Conservation (phyloP, 2,329 filamentous ascomycete species). For the Fusarium drepaniforme region DNA sequence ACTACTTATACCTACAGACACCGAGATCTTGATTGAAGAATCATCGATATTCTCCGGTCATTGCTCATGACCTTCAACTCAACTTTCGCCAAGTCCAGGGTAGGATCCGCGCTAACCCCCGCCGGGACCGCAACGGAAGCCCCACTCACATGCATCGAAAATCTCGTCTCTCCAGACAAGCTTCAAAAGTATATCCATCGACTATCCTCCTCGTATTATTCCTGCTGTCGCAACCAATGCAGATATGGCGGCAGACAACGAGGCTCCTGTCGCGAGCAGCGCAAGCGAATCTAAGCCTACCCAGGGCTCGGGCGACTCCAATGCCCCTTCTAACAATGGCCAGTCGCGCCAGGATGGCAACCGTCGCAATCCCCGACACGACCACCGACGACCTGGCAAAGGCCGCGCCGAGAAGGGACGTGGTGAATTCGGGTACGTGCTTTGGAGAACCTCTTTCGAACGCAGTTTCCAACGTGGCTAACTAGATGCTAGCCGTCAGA, state of each 20-base stretch:
- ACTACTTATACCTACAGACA: not conserved
- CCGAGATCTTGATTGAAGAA: not conserved
- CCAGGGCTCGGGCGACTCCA: slow-evolving; percentile 34
- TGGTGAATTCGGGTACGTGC: slow-evolving; percentile 47
- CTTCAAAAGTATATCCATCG: slow-evolving; percentile 21
- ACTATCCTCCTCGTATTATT: slow-evolving; percentile 5
- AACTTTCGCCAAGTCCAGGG: slow-evolving; percentile 14
- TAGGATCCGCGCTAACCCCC: slow-evolving; percentile 24
- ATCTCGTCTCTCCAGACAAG: slow-evolving; percentile 32
- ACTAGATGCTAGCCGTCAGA: slow-evolving; percentile 52
- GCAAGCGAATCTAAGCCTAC: slow-evolving; percentile 28
- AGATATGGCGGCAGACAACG: slow-evolving; percentile 49
- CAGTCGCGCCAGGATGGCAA: slow-evolving; percentile 37
- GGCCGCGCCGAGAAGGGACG: slow-evolving; percentile 48
- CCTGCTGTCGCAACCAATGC: slow-evolving; percentile 44
- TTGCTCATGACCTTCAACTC: not conserved
- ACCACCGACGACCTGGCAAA: slow-evolving; percentile 45
- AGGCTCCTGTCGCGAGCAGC: slow-evolving; percentile 45
- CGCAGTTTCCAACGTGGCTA: slow-evolving; percentile 48
- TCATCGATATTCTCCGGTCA: not conserved
- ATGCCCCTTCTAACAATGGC: slow-evolving; percentile 30
- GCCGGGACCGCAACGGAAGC: slow-evolving; percentile 38
- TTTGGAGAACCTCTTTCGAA: slow-evolving; percentile 1
- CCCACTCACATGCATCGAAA: slow-evolving; percentile 38
- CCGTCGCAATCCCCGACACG: slow-evolving; percentile 46